Percentiles rank a stretch among this genome's conserved stretches.
phyloP scores from a whole-genome alignment of 306 rosid species.

The Corylus americana region DNA sequence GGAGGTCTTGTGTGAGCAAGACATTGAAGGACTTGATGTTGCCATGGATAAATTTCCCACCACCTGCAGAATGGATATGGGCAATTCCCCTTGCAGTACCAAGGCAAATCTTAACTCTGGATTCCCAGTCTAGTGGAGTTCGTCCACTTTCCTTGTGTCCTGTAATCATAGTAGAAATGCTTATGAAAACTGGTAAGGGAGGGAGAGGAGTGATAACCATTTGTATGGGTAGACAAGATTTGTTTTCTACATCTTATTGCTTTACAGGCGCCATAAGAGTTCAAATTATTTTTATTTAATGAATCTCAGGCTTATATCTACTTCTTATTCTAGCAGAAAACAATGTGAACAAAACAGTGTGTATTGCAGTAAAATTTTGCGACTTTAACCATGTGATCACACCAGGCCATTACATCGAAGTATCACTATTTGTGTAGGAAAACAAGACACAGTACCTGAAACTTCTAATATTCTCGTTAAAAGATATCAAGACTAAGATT shows the following conservation, averaged over 20 bases:
- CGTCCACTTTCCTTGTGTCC: constrained; percentile 66
- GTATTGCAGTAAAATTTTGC: background rate
- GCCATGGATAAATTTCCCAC: constrained; percentile 75
- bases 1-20: constrained; percentile 61
- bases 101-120: constrained; percentile 68
- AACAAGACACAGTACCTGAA: no score
- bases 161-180: constrained; percentile 32
- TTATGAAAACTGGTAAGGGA: background rate
- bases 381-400: background rate
- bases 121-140: constrained; percentile 75
- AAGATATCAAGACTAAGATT: background rate
- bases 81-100: constrained; percentile 85
- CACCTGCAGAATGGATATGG: constrained; percentile 73
- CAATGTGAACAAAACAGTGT: background rate
- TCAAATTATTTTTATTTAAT: background rate
- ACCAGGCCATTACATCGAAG: background rate
- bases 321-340: background rate
- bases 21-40: constrained; percentile 86
- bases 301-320: background rate
- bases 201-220: background rate
- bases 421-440: background rate
- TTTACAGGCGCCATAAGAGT: background rate
- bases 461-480: no score
- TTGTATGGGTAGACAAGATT: background rate
- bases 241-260: background rate